Evolutionary conservation across 2,329 filamentous ascomycete genomes (phyloP).

Genomic region (Botrytis paeoniae): DNA sequence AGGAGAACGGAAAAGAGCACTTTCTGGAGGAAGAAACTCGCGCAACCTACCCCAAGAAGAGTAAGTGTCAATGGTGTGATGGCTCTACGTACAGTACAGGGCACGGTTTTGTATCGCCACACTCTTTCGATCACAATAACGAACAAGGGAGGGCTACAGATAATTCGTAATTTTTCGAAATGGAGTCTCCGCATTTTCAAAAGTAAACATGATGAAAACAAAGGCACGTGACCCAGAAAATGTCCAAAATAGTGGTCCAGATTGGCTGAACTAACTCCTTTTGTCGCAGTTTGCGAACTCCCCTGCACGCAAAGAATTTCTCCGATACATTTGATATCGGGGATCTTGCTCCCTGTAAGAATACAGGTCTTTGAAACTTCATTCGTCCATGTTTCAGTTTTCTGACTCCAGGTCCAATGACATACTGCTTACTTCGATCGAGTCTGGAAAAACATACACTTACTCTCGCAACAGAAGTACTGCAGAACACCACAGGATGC

Average conservation of each 20-base stretch:
- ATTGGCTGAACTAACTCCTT: neutral
- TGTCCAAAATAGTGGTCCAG: neutral
- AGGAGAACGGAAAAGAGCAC: neutral
- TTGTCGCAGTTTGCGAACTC: neutral
- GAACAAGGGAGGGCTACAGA: neutral
- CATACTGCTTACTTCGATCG: neutral
- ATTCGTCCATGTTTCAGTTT: neutral
- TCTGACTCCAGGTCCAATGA: neutral
- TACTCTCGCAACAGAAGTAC: neutral
- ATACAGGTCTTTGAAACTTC: neutral
- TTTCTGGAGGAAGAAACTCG: neutral
- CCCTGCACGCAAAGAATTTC: neutral
- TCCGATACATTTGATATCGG: neutral
- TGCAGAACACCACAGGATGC: neutral
- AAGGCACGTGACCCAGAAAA: neutral
- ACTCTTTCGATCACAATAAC: neutral
- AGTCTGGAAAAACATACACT: no score
- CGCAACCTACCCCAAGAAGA: neutral
- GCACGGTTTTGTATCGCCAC: neutral
- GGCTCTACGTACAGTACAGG: neutral
- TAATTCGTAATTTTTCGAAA: neutral
- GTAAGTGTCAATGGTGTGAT: neutral
- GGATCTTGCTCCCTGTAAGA: neutral
- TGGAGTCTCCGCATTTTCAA: constrained; percentile 4
- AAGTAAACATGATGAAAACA: constrained; percentile 3